A percentile compares a stretch with the other conserved stretches of the same genome.
phyloP scores from a whole-genome alignment of 345 rosid species.

The Dovyalis caffra region DNA sequence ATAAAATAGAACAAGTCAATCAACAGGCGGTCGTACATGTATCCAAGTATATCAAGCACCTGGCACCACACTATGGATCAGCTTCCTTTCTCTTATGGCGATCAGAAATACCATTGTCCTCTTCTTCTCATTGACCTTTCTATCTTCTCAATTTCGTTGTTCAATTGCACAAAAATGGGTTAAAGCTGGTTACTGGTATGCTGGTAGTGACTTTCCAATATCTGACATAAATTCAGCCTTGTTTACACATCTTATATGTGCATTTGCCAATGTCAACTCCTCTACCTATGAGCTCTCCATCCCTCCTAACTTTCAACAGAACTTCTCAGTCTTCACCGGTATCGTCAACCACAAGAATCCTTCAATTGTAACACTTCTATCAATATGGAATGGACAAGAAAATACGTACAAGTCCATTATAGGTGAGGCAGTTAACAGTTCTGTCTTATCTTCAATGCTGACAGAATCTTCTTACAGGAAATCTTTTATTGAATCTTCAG shows the following conservation, averaged over 20 bases:
- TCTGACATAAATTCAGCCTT: slow-evolving; percentile 3
- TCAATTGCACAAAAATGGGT: slow-evolving; percentile 8
- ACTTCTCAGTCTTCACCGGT: slow-evolving; percentile 27
- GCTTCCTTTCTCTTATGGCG: background rate
- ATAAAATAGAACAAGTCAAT: no score
- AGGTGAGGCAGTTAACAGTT: slow-evolving; percentile 9
- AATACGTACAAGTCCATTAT: slow-evolving; percentile 2
- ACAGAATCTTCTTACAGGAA: slow-evolving; percentile 12
- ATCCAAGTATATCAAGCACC: no score
- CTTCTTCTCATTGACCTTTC: background rate
- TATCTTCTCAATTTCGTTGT: background rate
- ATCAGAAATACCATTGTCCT: background rate
- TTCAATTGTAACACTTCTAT: slow-evolving; percentile 24
- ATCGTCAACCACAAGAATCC: slow-evolving; percentile 32
- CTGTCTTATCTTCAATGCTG: slow-evolving; percentile 29
- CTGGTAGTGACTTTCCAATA: background rate
- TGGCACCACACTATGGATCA: no score
- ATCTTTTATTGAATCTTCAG: slow-evolving; percentile 28
- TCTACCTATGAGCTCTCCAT: slow-evolving; percentile 18
- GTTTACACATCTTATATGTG: slow-evolving; percentile 20
- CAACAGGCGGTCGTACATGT: no score
- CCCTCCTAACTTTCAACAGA: background rate
- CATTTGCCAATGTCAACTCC: slow-evolving; percentile 8
- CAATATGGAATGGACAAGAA: slow-evolving; percentile 30
- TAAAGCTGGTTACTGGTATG: slow-evolving; percentile 13